Base-by-base conservation (phyloP, 495 filamentous ascomycete genomes). In the Neurospora cerealis region DNA sequence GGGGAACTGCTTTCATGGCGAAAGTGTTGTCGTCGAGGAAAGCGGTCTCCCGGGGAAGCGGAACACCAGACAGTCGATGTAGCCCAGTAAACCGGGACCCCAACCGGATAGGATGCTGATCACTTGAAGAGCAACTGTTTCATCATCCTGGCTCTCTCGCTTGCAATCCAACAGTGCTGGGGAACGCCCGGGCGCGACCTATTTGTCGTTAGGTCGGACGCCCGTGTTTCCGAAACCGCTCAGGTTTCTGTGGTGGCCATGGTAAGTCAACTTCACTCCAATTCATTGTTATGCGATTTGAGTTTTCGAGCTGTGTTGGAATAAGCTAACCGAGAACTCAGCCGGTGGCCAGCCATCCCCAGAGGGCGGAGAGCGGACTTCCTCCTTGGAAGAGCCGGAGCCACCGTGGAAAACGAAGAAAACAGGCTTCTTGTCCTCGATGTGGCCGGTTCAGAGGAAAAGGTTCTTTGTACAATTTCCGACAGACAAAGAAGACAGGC, bases 321-420 rank as follows among this genome's bases (percentile, higher is more conserved):
- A 41, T 41, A 41, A 17, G 40, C 40, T 41, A 41, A 41, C 40
- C 40, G 40, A 15, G 17, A 41, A 41, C 40, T 41, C 40, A 41
- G 7, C 19, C 42, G 42, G 19, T 46, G 19, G 42, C 19, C 42
- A 21, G 19, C n/a, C 1, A 5, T 13, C 11, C 46, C 10, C 21
- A 4, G 46, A 54, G 21, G 21, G 4, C 46, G 46, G 46, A 4
- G 46, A 24, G 11, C 10, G n/a, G 42, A 19, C 7, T 44, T 41
- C 40, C 40, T 17, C 40, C 7, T 46, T n/a, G 4, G n/a, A 24
- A 90, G 17, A 93, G 73, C 94, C 94, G 71, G 93, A 95, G 74
- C 95, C 95, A 78, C 94, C 95, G 87, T 97, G 95, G 89, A 97
- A 97, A 83, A 97, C 95, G 81, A 97, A 90, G 88, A 94, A 96